phyloP scores from a whole-genome alignment of 352 stramenopile species.

The Phytopythium boreale region DNA sequence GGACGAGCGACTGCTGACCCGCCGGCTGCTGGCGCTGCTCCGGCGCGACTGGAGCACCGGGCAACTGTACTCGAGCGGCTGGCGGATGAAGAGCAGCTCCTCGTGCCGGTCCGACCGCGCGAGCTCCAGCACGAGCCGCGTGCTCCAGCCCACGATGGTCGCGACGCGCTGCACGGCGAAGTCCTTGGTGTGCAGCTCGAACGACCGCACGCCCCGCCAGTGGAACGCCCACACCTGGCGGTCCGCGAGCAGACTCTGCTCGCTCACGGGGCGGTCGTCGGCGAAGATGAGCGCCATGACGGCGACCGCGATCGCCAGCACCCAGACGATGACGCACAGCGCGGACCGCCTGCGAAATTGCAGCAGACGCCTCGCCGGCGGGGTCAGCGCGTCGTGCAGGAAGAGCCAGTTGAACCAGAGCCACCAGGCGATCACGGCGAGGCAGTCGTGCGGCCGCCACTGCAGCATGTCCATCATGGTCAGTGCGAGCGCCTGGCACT shows the following conservation, averaged over 20 bases:
- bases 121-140: conserved; percentile 19
- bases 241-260: conserved; percentile 8
- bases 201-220: conserved; percentile 1
- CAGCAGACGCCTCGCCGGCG: conserved; percentile 11
- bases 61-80: conserved; percentile 18
- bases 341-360: conserved; percentile 15
- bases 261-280: neutral
- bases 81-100: conserved; percentile 20
- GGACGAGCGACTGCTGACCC: neutral
- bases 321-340: conserved; percentile 11
- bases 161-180: conserved; percentile 17
- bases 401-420: conserved; percentile 53
- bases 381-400: conserved; percentile 39
- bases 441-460: conserved; percentile 22
- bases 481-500: conserved; percentile 14
- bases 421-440: conserved; percentile 41
- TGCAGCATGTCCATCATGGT: conserved; percentile 29
- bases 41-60: neutral
- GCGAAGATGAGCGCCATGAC: conserved; percentile 11
- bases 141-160: conserved; percentile 20
- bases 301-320: conserved; percentile 7
- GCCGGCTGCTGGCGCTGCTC: neutral
- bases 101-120: conserved; percentile 4
- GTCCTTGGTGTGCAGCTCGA: conserved; percentile 18
- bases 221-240: conserved; percentile 15